phyloP scores from a whole-genome alignment of 1,284 basidiomycete genomes.

The Sporisorium scitamineum region DNA sequence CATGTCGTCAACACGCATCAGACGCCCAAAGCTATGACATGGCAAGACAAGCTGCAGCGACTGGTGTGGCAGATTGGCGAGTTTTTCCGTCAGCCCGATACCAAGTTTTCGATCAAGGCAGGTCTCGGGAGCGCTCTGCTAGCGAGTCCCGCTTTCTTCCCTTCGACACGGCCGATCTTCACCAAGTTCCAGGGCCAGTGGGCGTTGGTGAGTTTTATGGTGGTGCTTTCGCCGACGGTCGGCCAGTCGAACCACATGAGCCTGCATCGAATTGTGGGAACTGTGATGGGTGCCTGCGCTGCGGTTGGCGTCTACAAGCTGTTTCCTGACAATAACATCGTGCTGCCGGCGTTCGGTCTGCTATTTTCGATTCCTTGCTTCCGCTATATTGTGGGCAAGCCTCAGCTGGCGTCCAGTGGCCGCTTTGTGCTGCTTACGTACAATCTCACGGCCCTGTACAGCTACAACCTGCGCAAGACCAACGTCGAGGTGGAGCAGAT shows the following conservation, averaged over 20 bases:
- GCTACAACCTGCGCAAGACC: conserved; percentile 81
- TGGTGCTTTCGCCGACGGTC: conserved; percentile 69
- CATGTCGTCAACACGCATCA: conserved; percentile 87
- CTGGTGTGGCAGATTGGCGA: conserved; percentile 82
- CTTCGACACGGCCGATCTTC: conserved; percentile 81
- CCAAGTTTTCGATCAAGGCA: conserved; percentile 88
- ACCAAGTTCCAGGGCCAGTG: conserved; percentile 88
- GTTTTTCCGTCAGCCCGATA: conserved; percentile 79
- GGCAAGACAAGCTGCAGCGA: conserved; percentile 64
- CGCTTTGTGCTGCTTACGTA: conserved; percentile 73
- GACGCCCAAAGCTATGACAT: conserved; percentile 74
- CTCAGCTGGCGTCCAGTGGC: conserved; percentile 59
- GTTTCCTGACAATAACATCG: conserved; percentile 81
- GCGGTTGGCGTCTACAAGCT: conserved; percentile 77
- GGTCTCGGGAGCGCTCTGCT: conserved; percentile 79
- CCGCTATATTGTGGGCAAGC: conserved; percentile 83
- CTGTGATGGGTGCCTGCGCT: conserved; percentile 77
- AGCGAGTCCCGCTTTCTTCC: conserved; percentile 86
- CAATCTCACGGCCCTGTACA: conserved; percentile 81
- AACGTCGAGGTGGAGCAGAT: conserved; percentile 80
- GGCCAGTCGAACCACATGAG: conserved; percentile 67
- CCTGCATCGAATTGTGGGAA: conserved; percentile 59
- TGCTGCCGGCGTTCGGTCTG: conserved; percentile 86
- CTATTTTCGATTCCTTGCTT: conserved; percentile 94
- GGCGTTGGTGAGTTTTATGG: conserved; percentile 86